These are phyloP conservation scores for Thamnidium elegans DNA, from an alignment of 192 early-diverging fungal species.

Conservation along the genomic window DNA sequence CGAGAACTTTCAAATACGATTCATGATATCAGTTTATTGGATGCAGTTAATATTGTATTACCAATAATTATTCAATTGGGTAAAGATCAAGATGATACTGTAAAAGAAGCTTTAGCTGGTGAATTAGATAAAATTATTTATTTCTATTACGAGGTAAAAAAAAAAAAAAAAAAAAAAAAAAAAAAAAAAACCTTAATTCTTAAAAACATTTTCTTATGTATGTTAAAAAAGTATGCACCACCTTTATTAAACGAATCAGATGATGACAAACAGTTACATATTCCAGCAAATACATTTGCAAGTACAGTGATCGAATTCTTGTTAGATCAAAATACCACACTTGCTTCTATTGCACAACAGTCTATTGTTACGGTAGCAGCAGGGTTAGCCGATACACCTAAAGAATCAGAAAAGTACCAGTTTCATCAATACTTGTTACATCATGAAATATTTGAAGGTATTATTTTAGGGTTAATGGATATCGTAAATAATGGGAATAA, in stretches of 20 bases:
- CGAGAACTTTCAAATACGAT: constrained; percentile 39
- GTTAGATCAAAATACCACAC: constrained; percentile 52
- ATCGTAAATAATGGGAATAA: constrained; percentile 10
- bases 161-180: no score
- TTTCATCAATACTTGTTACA: constrained; percentile 39
- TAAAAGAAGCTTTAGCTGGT: constrained; percentile 40
- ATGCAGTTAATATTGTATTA: constrained; percentile 40
- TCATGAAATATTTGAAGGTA: constrained; percentile 49
- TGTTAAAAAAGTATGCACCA: constrained; percentile 14
- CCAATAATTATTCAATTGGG: constrained; percentile 36
- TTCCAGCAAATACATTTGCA: constrained; percentile 42
- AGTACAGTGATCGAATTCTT: constrained; percentile 46
- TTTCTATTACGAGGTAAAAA: constrained; percentile 41
- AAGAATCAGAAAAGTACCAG: neutral
- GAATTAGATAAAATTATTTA: constrained; percentile 49
- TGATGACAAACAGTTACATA: constrained; percentile 12
- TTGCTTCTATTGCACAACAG: constrained; percentile 47
- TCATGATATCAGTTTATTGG: constrained; percentile 31
- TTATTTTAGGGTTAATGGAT: constrained; percentile 45
- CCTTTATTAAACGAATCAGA: neutral
- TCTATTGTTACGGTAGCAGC: constrained; percentile 44
- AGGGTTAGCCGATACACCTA: constrained; percentile 32
- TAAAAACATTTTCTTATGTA: neutral
- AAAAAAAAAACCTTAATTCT: neutral
- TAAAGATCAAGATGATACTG: constrained; percentile 42